Percentiles rank a stretch among this genome's conserved stretches.
Conservation (phyloP, 129 eudicot genomes). For the Rutidosis leptorrhynchoides region DNA sequence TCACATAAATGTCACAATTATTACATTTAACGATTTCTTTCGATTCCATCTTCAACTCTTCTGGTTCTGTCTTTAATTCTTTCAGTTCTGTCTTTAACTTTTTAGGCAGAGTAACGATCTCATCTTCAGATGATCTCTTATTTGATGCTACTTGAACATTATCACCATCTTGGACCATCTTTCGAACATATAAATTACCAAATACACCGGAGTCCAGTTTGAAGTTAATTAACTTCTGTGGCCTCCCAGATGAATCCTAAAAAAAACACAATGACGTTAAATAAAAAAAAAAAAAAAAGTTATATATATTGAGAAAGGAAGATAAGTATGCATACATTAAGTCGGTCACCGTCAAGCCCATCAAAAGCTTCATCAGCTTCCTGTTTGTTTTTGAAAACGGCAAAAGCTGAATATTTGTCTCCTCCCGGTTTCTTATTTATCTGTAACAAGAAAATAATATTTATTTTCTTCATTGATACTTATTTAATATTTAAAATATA, state of each 20-base stretch:
- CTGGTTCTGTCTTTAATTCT: background rate
- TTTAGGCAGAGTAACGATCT: conserved; percentile 32
- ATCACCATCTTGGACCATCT: conserved; percentile 36
- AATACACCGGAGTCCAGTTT: conserved; percentile 55
- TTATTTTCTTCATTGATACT: background rate
- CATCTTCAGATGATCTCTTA: conserved; percentile 57
- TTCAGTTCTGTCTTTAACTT: conserved; percentile 42
- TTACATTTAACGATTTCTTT: conserved; percentile 17
- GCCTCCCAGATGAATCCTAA: conserved; percentile 76
- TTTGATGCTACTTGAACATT: conserved; percentile 37
- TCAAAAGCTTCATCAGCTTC: conserved; percentile 63
- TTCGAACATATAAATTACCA: conserved; percentile 58
- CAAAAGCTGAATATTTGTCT: conserved; percentile 56
- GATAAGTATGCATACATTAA: conserved; percentile 35
- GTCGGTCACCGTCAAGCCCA: conserved; percentile 46
- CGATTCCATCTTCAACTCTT: conserved; percentile 3
- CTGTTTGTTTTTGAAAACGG: conserved; percentile 49
- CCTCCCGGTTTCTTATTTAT: conserved; percentile 43
- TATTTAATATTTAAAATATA: background rate
- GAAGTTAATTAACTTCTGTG: conserved; percentile 51
- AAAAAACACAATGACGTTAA: conserved; percentile 2
- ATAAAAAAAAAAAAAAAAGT: too few species aligned
- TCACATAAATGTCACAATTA: conserved; percentile 38
- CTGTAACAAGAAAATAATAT: conserved; percentile 30
- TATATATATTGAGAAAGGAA: too few species aligned